phyloP scores from a whole-genome alignment of 1,139 yeast species.

The Magnusiomyces suaveolens region DNA sequence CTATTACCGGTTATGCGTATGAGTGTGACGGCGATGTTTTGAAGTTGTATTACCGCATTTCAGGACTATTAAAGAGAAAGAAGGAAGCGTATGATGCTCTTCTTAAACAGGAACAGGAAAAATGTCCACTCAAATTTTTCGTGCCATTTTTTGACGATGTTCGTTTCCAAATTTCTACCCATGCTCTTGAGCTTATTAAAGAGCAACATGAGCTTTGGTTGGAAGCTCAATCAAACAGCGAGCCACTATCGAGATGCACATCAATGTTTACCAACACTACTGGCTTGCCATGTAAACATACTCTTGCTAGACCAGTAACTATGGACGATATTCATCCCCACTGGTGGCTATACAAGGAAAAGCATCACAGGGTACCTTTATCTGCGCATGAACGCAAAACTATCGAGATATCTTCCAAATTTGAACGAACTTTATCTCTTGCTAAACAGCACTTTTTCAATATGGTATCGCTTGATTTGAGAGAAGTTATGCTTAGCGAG shows the following conservation, averaged over 20 bases:
- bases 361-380: slow-evolving; percentile 6
- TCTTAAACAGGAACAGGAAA: slow-evolving; percentile 8
- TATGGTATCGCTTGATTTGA: slow-evolving; percentile 9
- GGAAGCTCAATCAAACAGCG: slow-evolving; percentile 10
- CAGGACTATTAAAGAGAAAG: slow-evolving; percentile 3
- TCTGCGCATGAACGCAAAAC: slow-evolving; percentile 10
- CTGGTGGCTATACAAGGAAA: slow-evolving; percentile 13
- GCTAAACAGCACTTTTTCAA: slow-evolving; percentile 13
- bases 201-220: slow-evolving; percentile 15
- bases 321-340: slow-evolving; percentile 15
- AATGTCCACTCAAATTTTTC: slow-evolving; percentile 13
- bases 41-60: slow-evolving; percentile 10
- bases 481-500: slow-evolving; percentile 9
- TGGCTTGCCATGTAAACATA: slow-evolving; percentile 15
- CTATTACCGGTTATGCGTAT: slow-evolving; percentile 5
- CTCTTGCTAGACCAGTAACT: slow-evolving; percentile 14
- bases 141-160: slow-evolving; percentile 15
- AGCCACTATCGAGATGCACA: slow-evolving; percentile 12
- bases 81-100: slow-evolving; percentile 9
- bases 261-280: slow-evolving; percentile 15
- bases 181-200: slow-evolving; percentile 14
- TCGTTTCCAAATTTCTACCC: slow-evolving; percentile 12
- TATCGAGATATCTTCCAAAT: slow-evolving; percentile 10
- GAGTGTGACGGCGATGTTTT: slow-evolving; percentile 11
- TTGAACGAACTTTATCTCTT: slow-evolving; percentile 10